Evolutionary conservation across 352 stramenopile genomes (phyloP), one percentile per base, ranked within the genome.

Genomic region (Globisporangium orthogonon): DNA sequence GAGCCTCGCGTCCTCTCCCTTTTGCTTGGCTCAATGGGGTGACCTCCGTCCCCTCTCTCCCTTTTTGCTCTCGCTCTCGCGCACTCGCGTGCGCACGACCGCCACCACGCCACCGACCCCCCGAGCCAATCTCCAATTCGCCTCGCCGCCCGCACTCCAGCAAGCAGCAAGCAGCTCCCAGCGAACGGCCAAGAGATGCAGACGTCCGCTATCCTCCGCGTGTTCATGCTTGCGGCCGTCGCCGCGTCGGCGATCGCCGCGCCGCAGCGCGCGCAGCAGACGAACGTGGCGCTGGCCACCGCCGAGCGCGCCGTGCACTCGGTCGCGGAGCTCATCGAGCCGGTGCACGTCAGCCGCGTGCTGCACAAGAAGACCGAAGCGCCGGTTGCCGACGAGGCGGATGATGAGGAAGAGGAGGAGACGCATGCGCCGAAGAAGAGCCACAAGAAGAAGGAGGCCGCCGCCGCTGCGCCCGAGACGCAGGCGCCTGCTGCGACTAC

Each of bases 61-160:
- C 41, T n/a, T 11, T 23, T 28, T n/a, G 23, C 23, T 30, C 52
- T 39, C 18, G 31, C 48, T 41, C 47, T 31, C 30, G 3, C 31
- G 48, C 43, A 53, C 63, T 52, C 66, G 67, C 49, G 59, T 56
- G 41, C 41, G 43, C 43, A 43, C 53, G 33, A 50, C 18, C 15
- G 4, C 56, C 43, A 43, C 53, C 18, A 50, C 18, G 7, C 1
- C 56, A 61, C 67, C 62, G 52, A 75, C n/a, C n/a, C 7, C 14
- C 43, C 44, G 44, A 49, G 44, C 44, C 75, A 85, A 83, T 76
- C 73, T 71, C 63, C 61, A 85, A 83, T 83, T 85, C 59, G 52
- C 59, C 49, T 49, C 59, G 59, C 47, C n/a, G 50, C 18, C 51
- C 50, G 15, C 46, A 60, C 58, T 28, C 39, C 56, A 50, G 43